phyloP scores from a whole-genome alignment of 805 yeast species.

The Lipomyces mesembrius region DNA sequence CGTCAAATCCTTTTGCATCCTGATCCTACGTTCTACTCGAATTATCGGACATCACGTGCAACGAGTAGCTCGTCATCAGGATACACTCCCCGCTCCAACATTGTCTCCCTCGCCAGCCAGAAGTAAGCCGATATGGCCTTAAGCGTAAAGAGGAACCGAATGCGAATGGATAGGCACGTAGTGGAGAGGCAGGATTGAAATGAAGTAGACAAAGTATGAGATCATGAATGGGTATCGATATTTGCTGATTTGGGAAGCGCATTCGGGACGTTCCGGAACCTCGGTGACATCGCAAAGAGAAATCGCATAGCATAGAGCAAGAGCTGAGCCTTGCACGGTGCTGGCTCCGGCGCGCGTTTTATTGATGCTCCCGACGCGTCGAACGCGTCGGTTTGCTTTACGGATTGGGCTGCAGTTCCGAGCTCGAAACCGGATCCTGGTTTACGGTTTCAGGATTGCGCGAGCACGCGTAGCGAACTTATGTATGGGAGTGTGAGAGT shows the following conservation, averaged over 20 bases:
- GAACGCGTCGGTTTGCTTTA: no score
- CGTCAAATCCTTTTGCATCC: no score
- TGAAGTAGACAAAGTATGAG: constrained; percentile 39
- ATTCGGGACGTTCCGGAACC: constrained; percentile 48
- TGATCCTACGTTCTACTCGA: no score
- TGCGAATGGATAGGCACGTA: constrained; percentile 29
- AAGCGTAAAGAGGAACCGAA: constrained; percentile 34
- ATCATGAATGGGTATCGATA: constrained; percentile 39
- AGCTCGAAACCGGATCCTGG: no score
- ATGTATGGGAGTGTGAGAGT: no score
- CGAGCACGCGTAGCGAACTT: no score
- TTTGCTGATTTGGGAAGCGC: constrained; percentile 59
- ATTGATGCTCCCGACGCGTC: no score
- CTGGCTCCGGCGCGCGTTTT: no score
- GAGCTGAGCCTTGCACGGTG: no score
- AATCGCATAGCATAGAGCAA: no score
- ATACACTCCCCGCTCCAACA: constrained; percentile 25
- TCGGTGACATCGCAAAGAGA: constrained; percentile 69
- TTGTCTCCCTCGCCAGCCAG: constrained; percentile 31
- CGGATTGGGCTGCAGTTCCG: no score
- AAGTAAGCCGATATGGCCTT: constrained; percentile 32
- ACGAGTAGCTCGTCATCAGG: constrained; percentile 16
- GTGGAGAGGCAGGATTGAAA: constrained; percentile 34
- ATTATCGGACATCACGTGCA: constrained; percentile 17
- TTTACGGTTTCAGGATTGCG: no score